Evolutionary conservation across 306 rosid genomes (phyloP), one percentile per base, ranked within the genome.

Genomic region (Rosa multiflora): DNA sequence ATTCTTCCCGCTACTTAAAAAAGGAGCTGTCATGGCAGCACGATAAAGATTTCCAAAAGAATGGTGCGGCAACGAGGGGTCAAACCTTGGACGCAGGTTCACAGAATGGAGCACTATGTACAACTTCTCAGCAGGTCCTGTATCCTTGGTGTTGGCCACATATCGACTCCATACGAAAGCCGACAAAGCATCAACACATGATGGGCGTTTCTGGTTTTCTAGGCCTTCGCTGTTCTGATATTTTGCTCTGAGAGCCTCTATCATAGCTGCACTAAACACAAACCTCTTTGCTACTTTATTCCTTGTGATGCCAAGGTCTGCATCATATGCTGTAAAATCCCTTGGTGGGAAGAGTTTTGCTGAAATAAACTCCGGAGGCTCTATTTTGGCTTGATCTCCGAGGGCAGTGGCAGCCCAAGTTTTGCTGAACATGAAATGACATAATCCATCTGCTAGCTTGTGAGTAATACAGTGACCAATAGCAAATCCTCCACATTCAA

Each of bases 351-450:
- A 62, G 67, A 62, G 67, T 29, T 64, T 58, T 0, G 85, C 82
- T 6, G 87, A 81, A 10, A 72, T 72, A 35, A 87, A 82, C 6
- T 78, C 70, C 4, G 92, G 88, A 43, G n/a, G 48, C 10, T 42
- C 32, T 32, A 52, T 35, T 44, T 29, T 12, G 20, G 75, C 37
- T 20, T 32, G 1, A 10, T 70, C 77, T 10, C 80, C 82, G 10
- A 48, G 70, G 40, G 83, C 53, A n/a, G 47, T 78, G n/a, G 66
- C 74, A 2, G 81, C 78, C 88, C 83, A 81, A 55, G 26, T 68
- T 68, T 71, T 51, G 5, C 72, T 37, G 67, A 85, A 78, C 13
- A 42, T 11, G 42, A 73, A 71, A 23, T 13, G 47, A 1, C 85
- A 80, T 7, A 69, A 51, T 3, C 77, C 87, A n/a, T 84, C 87